Percentiles rank a stretch among this genome's conserved stretches.
These are phyloP conservation scores for Aristolochia californica DNA, from an alignment of 164 flowering plant genomes.

Conservation along the genomic window DNA sequence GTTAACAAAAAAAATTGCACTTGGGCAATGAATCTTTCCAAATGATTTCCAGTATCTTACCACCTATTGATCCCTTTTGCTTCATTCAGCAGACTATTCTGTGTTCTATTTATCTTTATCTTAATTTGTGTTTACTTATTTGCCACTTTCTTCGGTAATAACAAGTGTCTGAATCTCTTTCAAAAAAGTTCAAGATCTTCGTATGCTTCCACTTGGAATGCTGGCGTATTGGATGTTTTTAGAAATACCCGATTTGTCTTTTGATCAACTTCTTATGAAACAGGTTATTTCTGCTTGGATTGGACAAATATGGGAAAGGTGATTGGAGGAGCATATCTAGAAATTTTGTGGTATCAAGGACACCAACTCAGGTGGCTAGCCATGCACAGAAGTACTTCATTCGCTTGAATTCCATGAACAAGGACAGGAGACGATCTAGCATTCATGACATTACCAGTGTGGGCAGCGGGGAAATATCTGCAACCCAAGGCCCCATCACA, in stretches of 20 bases:
- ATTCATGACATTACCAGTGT: slow-evolving; percentile 88
- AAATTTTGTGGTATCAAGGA: slow-evolving; percentile 81
- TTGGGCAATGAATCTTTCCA: too few species aligned
- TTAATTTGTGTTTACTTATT: too few species aligned
- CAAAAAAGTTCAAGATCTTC: too few species aligned
- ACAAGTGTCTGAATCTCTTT: too few species aligned
- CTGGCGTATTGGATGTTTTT: background rate
- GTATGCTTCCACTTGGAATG: too few species aligned
- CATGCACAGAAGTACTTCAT: slow-evolving; percentile 94
- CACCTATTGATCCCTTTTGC: too few species aligned
- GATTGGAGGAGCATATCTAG: slow-evolving; percentile 96
- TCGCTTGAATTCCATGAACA: slow-evolving; percentile 86
- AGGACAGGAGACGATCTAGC: slow-evolving; percentile 85
- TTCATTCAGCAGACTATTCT: too few species aligned
- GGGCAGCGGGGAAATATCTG: slow-evolving; percentile 41
- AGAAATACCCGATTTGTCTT: background rate
- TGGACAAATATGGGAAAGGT: slow-evolving; percentile 92
- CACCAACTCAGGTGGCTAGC: slow-evolving; percentile 94
- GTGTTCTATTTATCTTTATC: too few species aligned
- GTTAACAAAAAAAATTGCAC: too few species aligned
- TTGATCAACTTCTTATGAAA: slow-evolving; percentile 1
- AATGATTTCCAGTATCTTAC: too few species aligned
- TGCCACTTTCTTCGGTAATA: too few species aligned
- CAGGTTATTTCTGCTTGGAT: slow-evolving; percentile 85
- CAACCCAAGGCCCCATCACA: slow-evolving; percentile 70